Conservation (phyloP, 192 early-diverging fungal genomes). For the Backusella australiensis region DNA sequence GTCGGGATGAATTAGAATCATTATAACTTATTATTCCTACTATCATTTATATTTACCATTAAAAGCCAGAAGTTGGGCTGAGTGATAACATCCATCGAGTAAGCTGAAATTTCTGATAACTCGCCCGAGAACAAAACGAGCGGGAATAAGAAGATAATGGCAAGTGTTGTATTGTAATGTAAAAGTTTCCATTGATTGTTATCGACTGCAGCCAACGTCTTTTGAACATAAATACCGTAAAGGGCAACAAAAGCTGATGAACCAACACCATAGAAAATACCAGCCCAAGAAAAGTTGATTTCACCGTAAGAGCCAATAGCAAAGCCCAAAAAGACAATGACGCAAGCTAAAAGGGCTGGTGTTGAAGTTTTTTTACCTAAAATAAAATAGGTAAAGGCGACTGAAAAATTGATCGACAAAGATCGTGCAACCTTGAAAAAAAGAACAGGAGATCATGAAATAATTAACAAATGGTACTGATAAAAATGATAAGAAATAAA, state of each 20-base stretch:
- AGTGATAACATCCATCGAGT: conserved; percentile 42
- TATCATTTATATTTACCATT: conserved; percentile 39
- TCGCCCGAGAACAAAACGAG: conserved; percentile 62
- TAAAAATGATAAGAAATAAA: neutral
- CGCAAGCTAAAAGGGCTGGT: conserved; percentile 51
- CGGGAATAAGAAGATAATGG: conserved; percentile 54
- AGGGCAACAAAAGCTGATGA: conserved; percentile 63
- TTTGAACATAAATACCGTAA: conserved; percentile 70
- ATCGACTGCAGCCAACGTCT: conserved; percentile 53
- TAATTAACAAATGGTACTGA: neutral
- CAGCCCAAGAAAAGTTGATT: conserved; percentile 63
- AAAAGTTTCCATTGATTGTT: conserved; percentile 67
- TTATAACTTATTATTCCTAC: neutral
- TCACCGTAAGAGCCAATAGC: conserved; percentile 63
- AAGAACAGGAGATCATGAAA: neutral
- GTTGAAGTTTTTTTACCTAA: conserved; percentile 52
- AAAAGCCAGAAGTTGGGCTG: conserved; percentile 55
- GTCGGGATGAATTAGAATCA: neutral
- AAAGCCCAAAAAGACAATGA: conserved; percentile 59
- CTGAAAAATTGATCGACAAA: conserved; percentile 65
- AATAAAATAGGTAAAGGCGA: conserved; percentile 57
- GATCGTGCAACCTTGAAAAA: conserved; percentile 55
- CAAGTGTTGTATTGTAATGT: conserved; percentile 64
- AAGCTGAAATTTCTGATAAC: conserved; percentile 41
- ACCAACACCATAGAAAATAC: conserved; percentile 59